A percentile compares a stretch with the other conserved stretches of the same genome.
phyloP scores from a whole-genome alignment of 2,329 filamentous ascomycete species.

The Aspergillus sp. region DNA sequence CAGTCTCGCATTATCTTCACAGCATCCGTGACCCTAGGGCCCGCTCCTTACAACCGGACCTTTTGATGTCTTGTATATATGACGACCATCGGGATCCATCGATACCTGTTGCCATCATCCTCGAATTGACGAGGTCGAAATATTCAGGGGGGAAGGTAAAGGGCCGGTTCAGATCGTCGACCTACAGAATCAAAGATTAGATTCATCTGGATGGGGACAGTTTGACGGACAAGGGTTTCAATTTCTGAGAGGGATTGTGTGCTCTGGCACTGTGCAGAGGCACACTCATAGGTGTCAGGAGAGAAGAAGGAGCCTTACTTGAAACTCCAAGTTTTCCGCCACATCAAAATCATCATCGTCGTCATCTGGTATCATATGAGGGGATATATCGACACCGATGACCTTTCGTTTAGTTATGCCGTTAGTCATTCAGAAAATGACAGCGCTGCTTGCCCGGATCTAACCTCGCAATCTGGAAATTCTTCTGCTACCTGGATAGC shows the following conservation, averaged over 20 bases:
- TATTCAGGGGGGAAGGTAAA: conserved; percentile 69
- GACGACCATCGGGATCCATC: conserved; percentile 70
- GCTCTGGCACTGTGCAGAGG: neutral
- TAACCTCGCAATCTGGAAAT: conserved; percentile 66
- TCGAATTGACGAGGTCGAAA: conserved; percentile 84
- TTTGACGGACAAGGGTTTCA: neutral
- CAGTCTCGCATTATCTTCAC: conserved; percentile 1
- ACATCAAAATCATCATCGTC: conserved; percentile 38
- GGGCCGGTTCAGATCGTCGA: conserved; percentile 70
- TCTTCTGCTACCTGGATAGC: conserved; percentile 67
- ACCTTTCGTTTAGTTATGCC: conserved; percentile 53
- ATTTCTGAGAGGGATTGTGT: neutral
- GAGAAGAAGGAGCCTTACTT: conserved; percentile 45
- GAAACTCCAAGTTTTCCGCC: conserved; percentile 68
- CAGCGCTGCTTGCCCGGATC: conserved; percentile 19
- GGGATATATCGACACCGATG: conserved; percentile 70
- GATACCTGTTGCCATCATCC: conserved; percentile 62
- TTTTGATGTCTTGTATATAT: conserved; percentile 75
- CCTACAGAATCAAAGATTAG: conserved; percentile 35
- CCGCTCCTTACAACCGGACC: conserved; percentile 33
- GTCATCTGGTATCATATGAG: conserved; percentile 65
- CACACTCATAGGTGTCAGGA: neutral
- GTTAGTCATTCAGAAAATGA: conserved; percentile 19
- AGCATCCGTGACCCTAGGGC: neutral
- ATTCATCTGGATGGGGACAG: neutral